Conservation (phyloP, 2,329 filamentous ascomycete species). For the Diaporthe nobilis region DNA sequence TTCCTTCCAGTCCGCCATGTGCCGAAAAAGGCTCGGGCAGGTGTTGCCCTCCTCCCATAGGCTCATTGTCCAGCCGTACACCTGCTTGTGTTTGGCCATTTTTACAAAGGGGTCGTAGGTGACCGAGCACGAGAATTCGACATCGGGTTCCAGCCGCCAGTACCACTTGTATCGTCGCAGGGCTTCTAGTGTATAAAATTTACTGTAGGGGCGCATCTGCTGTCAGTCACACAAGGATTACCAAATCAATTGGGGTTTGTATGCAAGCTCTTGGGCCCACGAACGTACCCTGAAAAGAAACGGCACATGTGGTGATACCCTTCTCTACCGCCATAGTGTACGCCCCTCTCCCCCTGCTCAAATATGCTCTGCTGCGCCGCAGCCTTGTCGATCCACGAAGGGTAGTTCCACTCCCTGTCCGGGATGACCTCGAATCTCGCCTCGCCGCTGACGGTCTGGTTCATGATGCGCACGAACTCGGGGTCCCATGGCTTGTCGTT, state of each 20-base stretch:
- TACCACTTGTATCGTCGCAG: constrained; percentile 62
- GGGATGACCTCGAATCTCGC: constrained; percentile 60
- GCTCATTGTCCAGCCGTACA: constrained; percentile 61
- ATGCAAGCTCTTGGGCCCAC: neutral
- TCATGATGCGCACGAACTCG: constrained; percentile 55
- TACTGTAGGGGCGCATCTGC: constrained; percentile 46
- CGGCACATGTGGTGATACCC: constrained; percentile 57
- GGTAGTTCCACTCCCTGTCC: constrained; percentile 57
- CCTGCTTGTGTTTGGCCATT: constrained; percentile 59
- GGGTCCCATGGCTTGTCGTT: constrained; percentile 60
- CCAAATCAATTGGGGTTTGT: neutral
- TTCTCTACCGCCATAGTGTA: constrained; percentile 57
- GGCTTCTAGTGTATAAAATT: constrained; percentile 59
- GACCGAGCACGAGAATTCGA: constrained; percentile 60
- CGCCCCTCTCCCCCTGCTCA: constrained; percentile 49
- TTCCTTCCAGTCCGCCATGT: constrained; percentile 58
- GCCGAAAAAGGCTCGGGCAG: constrained; percentile 59
- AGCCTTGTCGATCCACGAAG: constrained; percentile 48
- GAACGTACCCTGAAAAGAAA: constrained; percentile 59
- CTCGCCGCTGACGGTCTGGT: constrained; percentile 53
- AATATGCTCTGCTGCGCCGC: constrained; percentile 45
- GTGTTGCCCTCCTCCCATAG: constrained; percentile 59
- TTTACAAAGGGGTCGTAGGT: constrained; percentile 64
- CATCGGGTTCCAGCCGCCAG: constrained; percentile 61
- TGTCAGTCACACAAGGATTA: constrained; percentile 20